A percentile compares a stretch with the other conserved stretches of the same genome.
Conservation (phyloP, 768 basidiomycete genomes). For the Suillus spraguei region DNA sequence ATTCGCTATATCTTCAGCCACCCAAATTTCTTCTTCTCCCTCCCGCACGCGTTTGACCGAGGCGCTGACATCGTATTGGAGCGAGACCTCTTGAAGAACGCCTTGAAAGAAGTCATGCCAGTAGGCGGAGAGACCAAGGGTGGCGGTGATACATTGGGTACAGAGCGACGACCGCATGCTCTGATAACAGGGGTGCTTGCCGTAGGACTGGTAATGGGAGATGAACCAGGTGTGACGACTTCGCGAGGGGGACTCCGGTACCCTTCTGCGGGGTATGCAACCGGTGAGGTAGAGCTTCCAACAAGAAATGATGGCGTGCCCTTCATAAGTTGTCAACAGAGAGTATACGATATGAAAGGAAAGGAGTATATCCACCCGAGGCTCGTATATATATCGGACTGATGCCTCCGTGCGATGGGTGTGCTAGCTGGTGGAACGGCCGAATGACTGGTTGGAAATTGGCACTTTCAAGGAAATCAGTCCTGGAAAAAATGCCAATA, state of each 20-base stretch:
- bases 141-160: conserved; percentile 18
- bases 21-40: conserved; percentile 31
- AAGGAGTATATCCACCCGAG: conserved; percentile 20
- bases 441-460: neutral
- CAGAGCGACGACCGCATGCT: conserved; percentile 21
- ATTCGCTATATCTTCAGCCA: conserved; percentile 32
- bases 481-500: neutral
- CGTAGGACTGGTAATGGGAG: conserved; percentile 7
- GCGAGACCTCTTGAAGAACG: conserved; percentile 31
- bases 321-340: conserved; percentile 16
- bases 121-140: conserved; percentile 19
- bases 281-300: conserved; percentile 32
- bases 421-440: neutral
- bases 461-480: neutral
- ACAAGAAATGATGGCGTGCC: conserved; percentile 34
- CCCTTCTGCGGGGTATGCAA: conserved; percentile 33
- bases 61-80: conserved; percentile 22
- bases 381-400: conserved; percentile 31
- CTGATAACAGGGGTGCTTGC: conserved; percentile 15
- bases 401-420: conserved; percentile 8
- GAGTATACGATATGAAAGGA: neutral
- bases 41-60: conserved; percentile 20
- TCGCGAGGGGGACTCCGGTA: conserved; percentile 30
- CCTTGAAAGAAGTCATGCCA: conserved; percentile 26
- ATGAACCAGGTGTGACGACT: conserved; percentile 7